Conservation (phyloP, 1,284 basidiomycete species). For the Cystobasidiaceae sp. region DNA sequence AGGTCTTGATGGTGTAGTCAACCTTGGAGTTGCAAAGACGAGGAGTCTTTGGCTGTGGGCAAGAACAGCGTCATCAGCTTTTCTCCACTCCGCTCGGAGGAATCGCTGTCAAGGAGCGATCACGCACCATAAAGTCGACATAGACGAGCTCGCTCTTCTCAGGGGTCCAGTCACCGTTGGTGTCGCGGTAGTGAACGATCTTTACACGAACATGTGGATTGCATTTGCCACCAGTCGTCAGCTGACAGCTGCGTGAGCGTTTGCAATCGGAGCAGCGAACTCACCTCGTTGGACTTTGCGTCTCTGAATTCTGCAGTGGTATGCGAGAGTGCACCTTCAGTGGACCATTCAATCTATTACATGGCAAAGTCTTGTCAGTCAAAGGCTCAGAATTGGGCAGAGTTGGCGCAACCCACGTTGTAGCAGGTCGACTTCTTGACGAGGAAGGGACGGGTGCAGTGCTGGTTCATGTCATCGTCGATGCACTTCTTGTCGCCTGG, state of each 20-base stretch:
- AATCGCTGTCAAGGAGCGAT: too few species aligned
- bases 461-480: constrained; percentile 44
- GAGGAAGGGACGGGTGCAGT: constrained; percentile 48
- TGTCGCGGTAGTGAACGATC: constrained; percentile 45
- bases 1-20: constrained; percentile 42
- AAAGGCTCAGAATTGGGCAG: too few species aligned
- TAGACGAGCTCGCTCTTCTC: constrained; percentile 46
- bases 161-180: constrained; percentile 47
- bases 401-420: constrained; percentile 37
- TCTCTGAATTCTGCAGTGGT: constrained; percentile 48
- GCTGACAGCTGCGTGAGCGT: background rate
- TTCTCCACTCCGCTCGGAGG: too few species aligned
- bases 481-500: constrained; percentile 43
- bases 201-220: too few species aligned
- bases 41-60: too few species aligned
- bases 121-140: constrained; percentile 48
- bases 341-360: constrained; percentile 46
- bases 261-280: background rate
- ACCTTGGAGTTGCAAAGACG: constrained; percentile 32
- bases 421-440: constrained; percentile 46
- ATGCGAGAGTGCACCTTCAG: constrained; percentile 47
- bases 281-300: constrained; percentile 45
- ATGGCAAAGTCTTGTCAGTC: too few species aligned
- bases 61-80: too few species aligned
- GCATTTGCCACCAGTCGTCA: too few species aligned